These are phyloP conservation scores for Melanomma pulvis-pyrius DNA, from an alignment of 495 filamentous ascomycete species.

Conservation along the genomic window DNA sequence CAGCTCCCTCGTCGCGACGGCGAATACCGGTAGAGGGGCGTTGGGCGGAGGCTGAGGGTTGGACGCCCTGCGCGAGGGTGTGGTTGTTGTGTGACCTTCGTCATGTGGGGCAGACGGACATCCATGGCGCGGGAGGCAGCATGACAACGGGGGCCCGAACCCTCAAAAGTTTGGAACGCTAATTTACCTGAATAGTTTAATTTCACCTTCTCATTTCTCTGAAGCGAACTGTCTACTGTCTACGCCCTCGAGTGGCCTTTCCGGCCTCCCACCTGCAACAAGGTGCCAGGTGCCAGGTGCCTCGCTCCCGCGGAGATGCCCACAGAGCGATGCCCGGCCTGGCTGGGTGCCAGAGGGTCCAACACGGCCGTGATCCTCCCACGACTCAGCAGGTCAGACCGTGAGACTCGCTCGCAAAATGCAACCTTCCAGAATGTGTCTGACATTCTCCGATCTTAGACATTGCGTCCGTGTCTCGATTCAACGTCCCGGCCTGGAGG, in stretches of 20 bases:
- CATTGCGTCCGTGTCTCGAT: constrained; percentile 1
- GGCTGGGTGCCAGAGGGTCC: too few species aligned
- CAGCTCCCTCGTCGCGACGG: neutral
- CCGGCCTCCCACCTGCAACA: neutral
- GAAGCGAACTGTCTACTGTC: neutral
- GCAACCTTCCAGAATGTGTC: constrained; percentile 8
- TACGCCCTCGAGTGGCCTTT: neutral
- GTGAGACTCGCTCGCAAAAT: neutral
- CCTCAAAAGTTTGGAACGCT: constrained; percentile 8
- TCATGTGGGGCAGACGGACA: constrained; percentile 5
- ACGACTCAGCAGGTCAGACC: constrained; percentile 12
- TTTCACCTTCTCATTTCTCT: constrained; percentile 6
- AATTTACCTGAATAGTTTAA: constrained; percentile 22
- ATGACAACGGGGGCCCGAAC: neutral
- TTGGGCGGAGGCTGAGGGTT: neutral
- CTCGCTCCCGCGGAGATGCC: neutral
- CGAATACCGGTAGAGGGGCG: neutral
- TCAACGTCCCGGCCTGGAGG: neutral
- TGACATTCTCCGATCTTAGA: constrained; percentile 8
- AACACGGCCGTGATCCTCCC: neutral
- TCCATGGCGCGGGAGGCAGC: neutral
- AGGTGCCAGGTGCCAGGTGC: neutral
- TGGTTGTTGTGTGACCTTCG: neutral
- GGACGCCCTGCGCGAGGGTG: neutral
- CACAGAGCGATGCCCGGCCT: neutral